Base-by-base conservation (phyloP, 2,329 filamentous ascomycete species). In the Neofusicoccum laricinum region DNA sequence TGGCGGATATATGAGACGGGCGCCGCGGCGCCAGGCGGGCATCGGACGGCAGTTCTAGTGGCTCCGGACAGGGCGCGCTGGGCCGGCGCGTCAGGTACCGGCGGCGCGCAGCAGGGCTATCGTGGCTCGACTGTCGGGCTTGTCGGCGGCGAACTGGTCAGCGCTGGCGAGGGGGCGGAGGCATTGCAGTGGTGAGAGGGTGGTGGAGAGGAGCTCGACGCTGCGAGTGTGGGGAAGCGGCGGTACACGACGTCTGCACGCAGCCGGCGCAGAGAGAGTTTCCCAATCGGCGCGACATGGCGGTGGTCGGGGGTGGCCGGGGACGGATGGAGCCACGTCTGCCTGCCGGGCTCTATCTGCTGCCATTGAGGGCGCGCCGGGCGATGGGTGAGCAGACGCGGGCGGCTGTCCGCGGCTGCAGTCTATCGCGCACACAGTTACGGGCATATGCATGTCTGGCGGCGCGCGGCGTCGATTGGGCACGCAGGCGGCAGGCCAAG, bases 271-370 rank as follows among this genome's bases (percentile, higher is more conserved):
- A n/a, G 19, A 2, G 15, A 57, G 51, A 21, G 53, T 61, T 49
- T 45, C 49, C 36, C 45, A 49, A 61, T 59, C 53, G 38, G 53
- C 15, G 51, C 46, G 46, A 34, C n/a, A 32, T 50, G 46, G 17
- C 32, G 46, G 10, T 11, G 4, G 15, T 48, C 58, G 58, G 58
- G 7, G 41, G 21, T 40, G 45, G 45, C 58, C 45, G 45, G 58
- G 58, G 45, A 40, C 34, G 21, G 50, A 36, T 61, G 58, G 58
- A 61, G 58, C 58, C 58, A 61, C 58, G 58, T 61, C 46, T 17
- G 41, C 21, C 25, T n/a, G n/a, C 30, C 34, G 21, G 38, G 21
- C 30, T 45, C 40, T 59, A 59, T 59, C 55, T 59, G 55, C 58
- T 61, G 58, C 58, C 46, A 50, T 50, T 61, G 58, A 50, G 45